A percentile compares a stretch with the other conserved stretches of the same genome.
Conservation (phyloP, 257 asterid species). For the Salvia rosmarinus region DNA sequence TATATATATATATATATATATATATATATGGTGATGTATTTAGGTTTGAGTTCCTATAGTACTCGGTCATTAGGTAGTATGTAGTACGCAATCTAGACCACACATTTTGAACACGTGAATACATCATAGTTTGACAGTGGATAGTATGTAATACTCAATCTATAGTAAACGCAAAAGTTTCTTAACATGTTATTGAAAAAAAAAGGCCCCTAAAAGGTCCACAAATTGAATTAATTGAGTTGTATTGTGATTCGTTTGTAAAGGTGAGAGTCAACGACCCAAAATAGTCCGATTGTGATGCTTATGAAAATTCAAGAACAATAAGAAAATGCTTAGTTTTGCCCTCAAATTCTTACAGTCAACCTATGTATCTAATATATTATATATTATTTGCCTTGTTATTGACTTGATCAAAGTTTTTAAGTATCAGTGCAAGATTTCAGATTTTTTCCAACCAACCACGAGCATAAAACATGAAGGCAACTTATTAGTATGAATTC, state of each 20-base stretch:
- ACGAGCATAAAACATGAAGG: not conserved
- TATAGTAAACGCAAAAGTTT: no score
- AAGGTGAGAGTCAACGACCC: not conserved
- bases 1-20: no score
- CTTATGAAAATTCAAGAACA: not conserved
- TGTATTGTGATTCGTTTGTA: not conserved
- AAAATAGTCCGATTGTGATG: not conserved
- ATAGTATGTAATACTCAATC: no score
- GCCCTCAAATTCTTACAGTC: not conserved
- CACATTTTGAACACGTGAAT: no score
- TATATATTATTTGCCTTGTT: not conserved
- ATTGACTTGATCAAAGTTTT: not conserved
- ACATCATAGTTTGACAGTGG: no score
- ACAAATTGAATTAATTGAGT: not conserved
- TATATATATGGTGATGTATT: no score
- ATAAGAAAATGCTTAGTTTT: no score
- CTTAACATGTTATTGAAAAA: no score
- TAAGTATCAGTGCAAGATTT: slow-evolving; percentile 8
- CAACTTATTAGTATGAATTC: not conserved
- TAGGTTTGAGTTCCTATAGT: no score
- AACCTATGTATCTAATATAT: not conserved
- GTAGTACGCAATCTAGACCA: no score
- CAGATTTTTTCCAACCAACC: not conserved
- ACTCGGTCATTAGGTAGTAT: no score
- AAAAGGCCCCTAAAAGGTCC: not conserved